Evolutionary conservation across 2,329 filamentous ascomycete genomes (phyloP).

Genomic region (Biscogniauxia sp.): DNA sequence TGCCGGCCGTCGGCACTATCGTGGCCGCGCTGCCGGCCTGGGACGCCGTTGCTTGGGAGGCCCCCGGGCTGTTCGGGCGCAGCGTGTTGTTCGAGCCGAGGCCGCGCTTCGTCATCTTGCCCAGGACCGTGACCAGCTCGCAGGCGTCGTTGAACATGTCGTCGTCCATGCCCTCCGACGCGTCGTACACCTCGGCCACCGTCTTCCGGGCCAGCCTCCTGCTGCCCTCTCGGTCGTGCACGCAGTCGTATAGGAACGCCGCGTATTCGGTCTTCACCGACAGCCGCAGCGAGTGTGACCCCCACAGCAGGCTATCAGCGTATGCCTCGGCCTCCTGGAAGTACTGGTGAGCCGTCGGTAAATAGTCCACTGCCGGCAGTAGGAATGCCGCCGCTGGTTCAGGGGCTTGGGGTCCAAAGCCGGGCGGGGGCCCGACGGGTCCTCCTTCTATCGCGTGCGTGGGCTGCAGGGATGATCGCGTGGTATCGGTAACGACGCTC

Average conservation of each 20-base stretch:
- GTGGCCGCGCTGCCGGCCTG: slow-evolving; percentile 18
- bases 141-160: slow-evolving; percentile 93
- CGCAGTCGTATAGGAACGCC: slow-evolving; percentile 90
- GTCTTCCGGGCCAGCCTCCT: slow-evolving; percentile 76
- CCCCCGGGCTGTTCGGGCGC: slow-evolving; percentile 11
- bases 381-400: slow-evolving; percentile 68
- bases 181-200: slow-evolving; percentile 87
- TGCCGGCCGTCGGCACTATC: slow-evolving; percentile 21
- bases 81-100: slow-evolving; percentile 35
- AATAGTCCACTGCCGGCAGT: slow-evolving; percentile 74
- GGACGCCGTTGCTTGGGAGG: slow-evolving; percentile 16
- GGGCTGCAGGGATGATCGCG: slow-evolving; percentile 45
- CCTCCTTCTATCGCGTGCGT: slow-evolving; percentile 55
- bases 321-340: slow-evolving; percentile 76
- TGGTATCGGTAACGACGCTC: slow-evolving; percentile 40
- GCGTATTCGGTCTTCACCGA: slow-evolving; percentile 91
- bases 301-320: slow-evolving; percentile 74
- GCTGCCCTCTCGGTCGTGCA: slow-evolving; percentile 75
- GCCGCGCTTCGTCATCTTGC: slow-evolving; percentile 83
- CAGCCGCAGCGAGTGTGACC: slow-evolving; percentile 84
- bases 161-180: slow-evolving; percentile 88
- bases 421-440: slow-evolving; percentile 56
- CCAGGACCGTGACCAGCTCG: slow-evolving; percentile 79
- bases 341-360: slow-evolving; percentile 75
- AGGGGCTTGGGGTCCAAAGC: slow-evolving; percentile 42